phyloP scores from a whole-genome alignment of 2,329 filamentous ascomycete species.

The Neofusicoccum kwambonambiense region DNA sequence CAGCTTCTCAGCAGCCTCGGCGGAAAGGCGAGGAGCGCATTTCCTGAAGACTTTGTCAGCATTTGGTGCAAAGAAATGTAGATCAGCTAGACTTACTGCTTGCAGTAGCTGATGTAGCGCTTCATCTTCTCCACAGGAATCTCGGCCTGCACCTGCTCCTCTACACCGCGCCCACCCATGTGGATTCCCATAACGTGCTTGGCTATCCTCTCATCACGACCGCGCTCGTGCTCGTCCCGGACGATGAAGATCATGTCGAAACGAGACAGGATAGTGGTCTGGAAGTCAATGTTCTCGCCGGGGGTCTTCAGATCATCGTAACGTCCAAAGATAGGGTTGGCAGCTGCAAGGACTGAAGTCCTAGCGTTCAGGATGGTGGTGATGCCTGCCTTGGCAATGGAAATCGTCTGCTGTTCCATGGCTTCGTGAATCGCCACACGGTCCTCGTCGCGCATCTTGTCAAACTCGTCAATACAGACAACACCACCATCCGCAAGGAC shows the following conservation, averaged over 20 bases:
- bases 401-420: conserved; percentile 99
- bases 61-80: neutral
- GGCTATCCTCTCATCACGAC: conserved; percentile 88
- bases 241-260: conserved; percentile 99
- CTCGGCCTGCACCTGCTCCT: conserved; percentile 81
- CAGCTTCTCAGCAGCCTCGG: conserved; percentile 90
- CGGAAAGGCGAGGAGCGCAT: conserved; percentile 85
- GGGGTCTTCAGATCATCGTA: conserved; percentile 98
- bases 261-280: conserved; percentile 95
- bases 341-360: conserved; percentile 91
- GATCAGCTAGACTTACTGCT: conserved; percentile 64
- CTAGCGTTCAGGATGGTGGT: conserved; percentile 96
- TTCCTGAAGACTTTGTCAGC: conserved; percentile 57
- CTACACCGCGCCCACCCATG: conserved; percentile 81
- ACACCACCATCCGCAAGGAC: conserved; percentile 90
- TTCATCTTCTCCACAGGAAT: conserved; percentile 97
- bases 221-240: conserved; percentile 86
- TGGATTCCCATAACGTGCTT: conserved; percentile 97
- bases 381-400: conserved; percentile 97
- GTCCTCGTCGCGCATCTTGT: conserved; percentile 99
- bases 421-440: conserved; percentile 98
- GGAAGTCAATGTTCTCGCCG: conserved; percentile 98
- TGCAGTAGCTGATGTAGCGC: conserved; percentile 95
- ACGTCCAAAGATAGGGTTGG: conserved; percentile 94
- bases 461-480: conserved; percentile 96